These are phyloP conservation scores for Diospyros lotus DNA, from an alignment of 148 eudicot species.

Conservation along the genomic window DNA sequence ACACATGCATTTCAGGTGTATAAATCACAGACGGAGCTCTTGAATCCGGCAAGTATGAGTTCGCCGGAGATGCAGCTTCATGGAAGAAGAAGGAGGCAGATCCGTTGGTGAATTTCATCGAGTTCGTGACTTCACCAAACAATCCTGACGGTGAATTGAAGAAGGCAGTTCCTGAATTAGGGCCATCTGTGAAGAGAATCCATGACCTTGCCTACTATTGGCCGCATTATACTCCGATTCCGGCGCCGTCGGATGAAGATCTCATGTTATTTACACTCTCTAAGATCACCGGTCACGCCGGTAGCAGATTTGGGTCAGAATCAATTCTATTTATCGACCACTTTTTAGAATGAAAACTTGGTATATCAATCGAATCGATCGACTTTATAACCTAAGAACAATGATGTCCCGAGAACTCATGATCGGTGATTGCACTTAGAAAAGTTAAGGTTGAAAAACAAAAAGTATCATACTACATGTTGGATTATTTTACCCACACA, in stretches of 20 bases:
- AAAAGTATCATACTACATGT: no score
- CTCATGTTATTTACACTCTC: slow-evolving; percentile 55
- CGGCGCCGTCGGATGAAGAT: slow-evolving; percentile 46
- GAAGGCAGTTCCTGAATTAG: slow-evolving; percentile 27
- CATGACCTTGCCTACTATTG: slow-evolving; percentile 57
- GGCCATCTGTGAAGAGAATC: slow-evolving; percentile 31
- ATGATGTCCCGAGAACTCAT: no score
- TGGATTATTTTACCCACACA: no score
- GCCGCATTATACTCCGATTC: slow-evolving; percentile 64
- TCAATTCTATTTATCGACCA: no score
- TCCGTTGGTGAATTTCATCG: slow-evolving; percentile 19
- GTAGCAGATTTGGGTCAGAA: slow-evolving; percentile 46
- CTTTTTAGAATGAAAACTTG: no score
- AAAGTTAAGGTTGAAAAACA: no score
- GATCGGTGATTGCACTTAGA: no score
- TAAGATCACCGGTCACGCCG: slow-evolving; percentile 69
- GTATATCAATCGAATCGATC: no score
- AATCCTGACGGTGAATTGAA: slow-evolving; percentile 49
- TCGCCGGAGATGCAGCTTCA: slow-evolving; percentile 39
- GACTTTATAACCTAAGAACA: no score
- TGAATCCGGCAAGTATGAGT: slow-evolving; percentile 26
- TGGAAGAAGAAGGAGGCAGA: slow-evolving; percentile 33
- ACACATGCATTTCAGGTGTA: slow-evolving; percentile 30
- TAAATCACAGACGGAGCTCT: slow-evolving; percentile 35
- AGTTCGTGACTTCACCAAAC: slow-evolving; percentile 63